Evolutionary conservation across 495 filamentous ascomycete species (phyloP).

Genomic region (Cairneyella variabilis): DNA sequence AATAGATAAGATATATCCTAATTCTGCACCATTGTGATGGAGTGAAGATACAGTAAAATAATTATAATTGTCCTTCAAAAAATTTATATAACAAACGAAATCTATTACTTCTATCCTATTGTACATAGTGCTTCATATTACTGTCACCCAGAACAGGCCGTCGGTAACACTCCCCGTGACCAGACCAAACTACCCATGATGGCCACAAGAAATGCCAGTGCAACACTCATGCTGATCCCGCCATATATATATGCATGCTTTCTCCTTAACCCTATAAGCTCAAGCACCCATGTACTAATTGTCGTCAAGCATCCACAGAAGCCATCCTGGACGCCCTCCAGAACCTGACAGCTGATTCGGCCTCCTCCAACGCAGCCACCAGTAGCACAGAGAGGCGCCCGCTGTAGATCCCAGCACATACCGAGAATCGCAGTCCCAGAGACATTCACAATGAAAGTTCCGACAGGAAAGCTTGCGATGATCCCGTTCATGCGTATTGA

Average conservation of each 20-base stretch:
- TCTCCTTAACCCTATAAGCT: slow-evolving; percentile 63
- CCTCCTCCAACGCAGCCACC: slow-evolving; percentile 27
- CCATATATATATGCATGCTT: slow-evolving; percentile 75
- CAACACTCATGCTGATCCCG: slow-evolving; percentile 54
- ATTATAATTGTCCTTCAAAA: no score
- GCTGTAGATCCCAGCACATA: slow-evolving; percentile 70
- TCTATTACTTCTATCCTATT: neutral
- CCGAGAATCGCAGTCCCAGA: slow-evolving; percentile 60
- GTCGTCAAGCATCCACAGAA: slow-evolving; percentile 89
- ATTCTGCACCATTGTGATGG: no score
- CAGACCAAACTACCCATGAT: slow-evolving; percentile 78
- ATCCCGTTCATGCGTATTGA: slow-evolving; percentile 62
- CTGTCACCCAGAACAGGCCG: neutral
- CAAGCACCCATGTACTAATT: slow-evolving; percentile 81
- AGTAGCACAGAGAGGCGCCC: slow-evolving; percentile 31
- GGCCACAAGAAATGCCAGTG: slow-evolving; percentile 60
- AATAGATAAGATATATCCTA: no score
- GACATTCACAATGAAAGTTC: slow-evolving; percentile 85
- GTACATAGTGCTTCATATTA: neutral
- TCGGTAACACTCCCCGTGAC: slow-evolving; percentile 54
- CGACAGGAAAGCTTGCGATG: slow-evolving; percentile 68
- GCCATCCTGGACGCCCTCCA: slow-evolving; percentile 81
- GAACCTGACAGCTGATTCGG: slow-evolving; percentile 65
- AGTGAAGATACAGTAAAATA: no score
- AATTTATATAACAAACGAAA: neutral